Percentiles rank a stretch among this genome's conserved stretches.
Evolutionary conservation across 2,329 filamentous ascomycete species (phyloP).

Genomic region (Beauveria varroae): DNA sequence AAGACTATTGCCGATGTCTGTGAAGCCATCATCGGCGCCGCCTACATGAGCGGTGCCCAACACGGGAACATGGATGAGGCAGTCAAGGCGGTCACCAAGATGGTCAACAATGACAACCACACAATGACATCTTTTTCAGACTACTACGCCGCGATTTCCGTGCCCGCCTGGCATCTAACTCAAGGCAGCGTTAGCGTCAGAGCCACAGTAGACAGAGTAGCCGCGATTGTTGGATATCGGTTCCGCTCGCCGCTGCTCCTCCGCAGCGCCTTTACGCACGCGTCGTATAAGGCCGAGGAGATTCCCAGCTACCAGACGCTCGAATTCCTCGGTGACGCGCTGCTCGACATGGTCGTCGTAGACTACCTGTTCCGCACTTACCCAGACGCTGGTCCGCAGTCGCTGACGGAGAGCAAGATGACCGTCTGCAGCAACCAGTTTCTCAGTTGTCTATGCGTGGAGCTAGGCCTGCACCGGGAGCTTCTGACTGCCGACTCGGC

Average conservation of each 20-base stretch:
- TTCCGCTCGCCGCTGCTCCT: slow-evolving; percentile 73
- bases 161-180: slow-evolving; percentile 61
- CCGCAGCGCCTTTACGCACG: slow-evolving; percentile 80
- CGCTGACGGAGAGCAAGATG: slow-evolving; percentile 98
- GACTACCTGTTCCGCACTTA: slow-evolving; percentile 73
- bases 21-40: slow-evolving; percentile 87
- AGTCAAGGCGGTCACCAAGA: slow-evolving; percentile 55
- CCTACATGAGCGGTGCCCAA: slow-evolving; percentile 46
- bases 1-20: slow-evolving; percentile 94
- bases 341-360: slow-evolving; percentile 80
- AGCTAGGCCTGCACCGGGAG: slow-evolving; percentile 69
- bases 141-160: slow-evolving; percentile 62
- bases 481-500: slow-evolving; percentile 47
- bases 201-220: slow-evolving; percentile 59
- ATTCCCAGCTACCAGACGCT: slow-evolving; percentile 85
- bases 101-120: slow-evolving; percentile 66
- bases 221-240: slow-evolving; percentile 45
- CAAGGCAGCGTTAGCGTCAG: slow-evolving; percentile 54
- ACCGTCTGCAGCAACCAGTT: slow-evolving; percentile 99
- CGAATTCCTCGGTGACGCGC: slow-evolving; percentile 84
- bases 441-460: slow-evolving; percentile 71
- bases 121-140: slow-evolving; percentile 61
- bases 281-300: slow-evolving; percentile 74
- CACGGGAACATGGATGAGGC: slow-evolving; percentile 46
- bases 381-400: slow-evolving; percentile 80